Conservation (phyloP, 225 moss, liverwort and hornwort species). For the Sphagnum contortum region DNA sequence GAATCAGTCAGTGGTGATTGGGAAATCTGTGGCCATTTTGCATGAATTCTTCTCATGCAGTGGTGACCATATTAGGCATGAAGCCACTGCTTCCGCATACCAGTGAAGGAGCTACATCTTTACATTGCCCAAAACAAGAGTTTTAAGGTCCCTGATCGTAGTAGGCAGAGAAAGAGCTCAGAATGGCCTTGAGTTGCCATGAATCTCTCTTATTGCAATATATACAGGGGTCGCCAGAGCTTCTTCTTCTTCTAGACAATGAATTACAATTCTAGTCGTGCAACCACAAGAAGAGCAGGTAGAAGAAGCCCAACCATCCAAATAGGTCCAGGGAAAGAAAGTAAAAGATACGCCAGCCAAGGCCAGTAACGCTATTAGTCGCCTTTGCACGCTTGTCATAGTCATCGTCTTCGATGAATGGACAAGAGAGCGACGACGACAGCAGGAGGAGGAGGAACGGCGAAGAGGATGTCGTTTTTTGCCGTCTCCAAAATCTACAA, state of each 20-base stretch:
- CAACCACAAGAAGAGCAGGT: background rate
- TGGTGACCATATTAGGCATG: no score
- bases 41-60: no score
- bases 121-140: no score
- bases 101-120: no score
- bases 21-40: no score
- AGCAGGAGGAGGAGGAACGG: background rate
- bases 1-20: no score
- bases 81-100: no score
- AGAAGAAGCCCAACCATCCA: slow-evolving; percentile 25
- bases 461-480: slow-evolving; percentile 7
- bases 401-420: slow-evolving; percentile 38
- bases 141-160: no score
- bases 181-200: background rate
- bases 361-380: slow-evolving; percentile 48
- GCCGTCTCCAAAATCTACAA: slow-evolving; percentile 48
- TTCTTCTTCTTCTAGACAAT: no score
- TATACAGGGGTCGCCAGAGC: background rate
- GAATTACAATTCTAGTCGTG: no score
- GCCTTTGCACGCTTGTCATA: slow-evolving; percentile 40
- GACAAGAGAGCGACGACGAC: slow-evolving; percentile 7
- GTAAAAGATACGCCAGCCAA: slow-evolving; percentile 44
- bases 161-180: no score
- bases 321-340: slow-evolving; percentile 35
- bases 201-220: background rate